phyloP scores from a whole-genome alignment of 192 early-diverging fungal genomes.

The Coemansia sp. region DNA sequence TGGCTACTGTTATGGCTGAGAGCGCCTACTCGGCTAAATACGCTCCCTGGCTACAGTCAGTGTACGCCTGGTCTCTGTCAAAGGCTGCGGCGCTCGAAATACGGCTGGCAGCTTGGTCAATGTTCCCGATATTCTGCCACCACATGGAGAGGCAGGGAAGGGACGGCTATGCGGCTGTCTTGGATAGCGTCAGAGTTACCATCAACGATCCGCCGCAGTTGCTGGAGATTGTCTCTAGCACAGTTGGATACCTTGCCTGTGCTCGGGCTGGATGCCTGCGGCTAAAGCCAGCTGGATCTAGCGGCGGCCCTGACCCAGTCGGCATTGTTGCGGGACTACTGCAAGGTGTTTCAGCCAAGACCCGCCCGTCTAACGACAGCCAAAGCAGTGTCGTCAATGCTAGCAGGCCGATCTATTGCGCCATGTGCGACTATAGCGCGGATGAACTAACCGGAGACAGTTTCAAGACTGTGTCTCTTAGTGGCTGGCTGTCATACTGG shows the following conservation, averaged over 20 bases:
- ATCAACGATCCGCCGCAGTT: slow-evolving; percentile 36
- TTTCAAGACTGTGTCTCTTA: slow-evolving; percentile 17
- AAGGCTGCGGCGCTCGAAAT: slow-evolving; percentile 10
- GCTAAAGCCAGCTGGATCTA: neutral
- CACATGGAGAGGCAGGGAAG: neutral
- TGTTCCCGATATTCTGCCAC: slow-evolving; percentile 39
- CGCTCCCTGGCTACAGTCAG: slow-evolving; percentile 18
- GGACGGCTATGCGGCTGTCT: slow-evolving; percentile 13
- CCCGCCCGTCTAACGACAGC: neutral
- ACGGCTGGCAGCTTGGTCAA: slow-evolving; percentile 29
- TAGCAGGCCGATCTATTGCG: neutral
- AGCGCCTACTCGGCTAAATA: slow-evolving; percentile 15
- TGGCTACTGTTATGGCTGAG: slow-evolving; percentile 3
- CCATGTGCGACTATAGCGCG: neutral
- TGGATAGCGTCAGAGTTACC: slow-evolving; percentile 18
- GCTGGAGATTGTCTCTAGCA: slow-evolving; percentile 31
- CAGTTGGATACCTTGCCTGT: slow-evolving; percentile 37
- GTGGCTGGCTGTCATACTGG: slow-evolving; percentile 52
- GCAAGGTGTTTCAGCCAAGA: neutral
- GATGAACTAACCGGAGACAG: neutral
- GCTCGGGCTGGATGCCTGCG: slow-evolving; percentile 35
- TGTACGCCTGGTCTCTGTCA: slow-evolving; percentile 24
- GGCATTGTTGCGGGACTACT: neutral
- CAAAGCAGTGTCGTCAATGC: neutral
- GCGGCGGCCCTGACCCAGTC: neutral